Percentiles rank a stretch among this genome's conserved stretches.
phyloP scores from a whole-genome alignment of 2,329 filamentous ascomycete species.

The Scedosporium boydii region DNA sequence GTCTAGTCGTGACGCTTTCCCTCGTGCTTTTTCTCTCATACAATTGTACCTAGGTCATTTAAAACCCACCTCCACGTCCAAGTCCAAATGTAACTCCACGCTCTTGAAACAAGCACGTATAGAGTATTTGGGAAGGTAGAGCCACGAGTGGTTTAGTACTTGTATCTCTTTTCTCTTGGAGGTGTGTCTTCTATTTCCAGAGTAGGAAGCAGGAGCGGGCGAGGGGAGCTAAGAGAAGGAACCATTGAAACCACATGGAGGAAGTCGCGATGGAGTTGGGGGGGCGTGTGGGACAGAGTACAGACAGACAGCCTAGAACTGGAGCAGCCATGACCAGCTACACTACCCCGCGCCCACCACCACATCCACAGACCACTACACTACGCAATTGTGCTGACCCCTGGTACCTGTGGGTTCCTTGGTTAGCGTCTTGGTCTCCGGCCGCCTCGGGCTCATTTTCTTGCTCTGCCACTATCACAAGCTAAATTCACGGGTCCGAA shows the following conservation, averaged over 20 bases:
- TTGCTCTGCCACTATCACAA: not conserved
- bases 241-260: not conserved
- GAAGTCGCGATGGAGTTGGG: not conserved
- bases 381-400: not conserved
- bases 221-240: no score
- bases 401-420: not conserved
- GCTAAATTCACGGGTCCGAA: not conserved
- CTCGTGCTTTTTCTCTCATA: not conserved
- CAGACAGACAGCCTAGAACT: not conserved
- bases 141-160: no score
- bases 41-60: no score
- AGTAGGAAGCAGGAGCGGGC: no score
- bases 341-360: not conserved
- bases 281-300: not conserved
- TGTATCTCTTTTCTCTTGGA: not conserved
- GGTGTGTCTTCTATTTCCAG: not conserved
- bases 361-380: not conserved
- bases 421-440: not conserved
- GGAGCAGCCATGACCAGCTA: not conserved
- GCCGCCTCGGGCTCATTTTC: not conserved
- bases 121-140: no score
- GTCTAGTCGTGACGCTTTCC: not conserved
- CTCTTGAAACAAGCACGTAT: no score
- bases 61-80: no score
- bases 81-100: no score